These are phyloP conservation scores for Beauveria varroae DNA, from an alignment of 2,329 filamentous ascomycete genomes.

Conservation along the genomic window DNA sequence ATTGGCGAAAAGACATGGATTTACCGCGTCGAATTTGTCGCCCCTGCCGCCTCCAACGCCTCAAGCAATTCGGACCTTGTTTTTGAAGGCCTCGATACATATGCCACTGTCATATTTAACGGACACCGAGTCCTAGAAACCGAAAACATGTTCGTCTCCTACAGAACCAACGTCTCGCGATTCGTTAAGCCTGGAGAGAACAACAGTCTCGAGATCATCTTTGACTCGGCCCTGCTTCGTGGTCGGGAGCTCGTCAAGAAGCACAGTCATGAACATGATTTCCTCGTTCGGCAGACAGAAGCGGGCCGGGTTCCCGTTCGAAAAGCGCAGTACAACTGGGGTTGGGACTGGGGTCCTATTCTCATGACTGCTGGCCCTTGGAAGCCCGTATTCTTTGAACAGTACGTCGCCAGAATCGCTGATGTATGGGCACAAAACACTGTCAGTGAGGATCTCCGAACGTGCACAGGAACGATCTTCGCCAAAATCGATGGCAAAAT, in stretches of 20 bases:
- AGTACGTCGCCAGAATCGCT: conserved; percentile 49
- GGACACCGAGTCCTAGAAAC: conserved; percentile 43
- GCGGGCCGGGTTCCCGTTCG: conserved; percentile 34
- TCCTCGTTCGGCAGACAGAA: conserved; percentile 16
- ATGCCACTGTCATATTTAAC: conserved; percentile 51
- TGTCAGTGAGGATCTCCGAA: conserved; percentile 28
- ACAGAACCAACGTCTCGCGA: conserved; percentile 44
- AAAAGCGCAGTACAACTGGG: conserved; percentile 66
- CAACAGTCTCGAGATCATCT: conserved; percentile 48
- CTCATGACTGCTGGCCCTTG: conserved; percentile 58
- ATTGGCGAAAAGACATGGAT: conserved; percentile 55
- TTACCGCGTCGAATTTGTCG: conserved; percentile 45
- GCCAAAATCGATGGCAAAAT: conserved; percentile 29
- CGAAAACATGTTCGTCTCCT: conserved; percentile 58
- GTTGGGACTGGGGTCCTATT: conserved; percentile 65
- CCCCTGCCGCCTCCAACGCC: conserved; percentile 21
- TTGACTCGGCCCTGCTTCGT: conserved; percentile 46
- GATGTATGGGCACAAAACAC: conserved; percentile 44
- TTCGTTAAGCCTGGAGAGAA: conserved; percentile 25
- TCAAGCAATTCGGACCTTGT: conserved; percentile 37
- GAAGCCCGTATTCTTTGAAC: conserved; percentile 59
- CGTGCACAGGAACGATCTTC: conserved; percentile 28
- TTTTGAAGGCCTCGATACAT: conserved; percentile 59
- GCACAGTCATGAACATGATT: conserved; percentile 41
- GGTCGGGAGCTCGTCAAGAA: conserved; percentile 44